Percentiles rank a stretch among this genome's conserved stretches.
Evolutionary conservation across 2,329 filamentous ascomycete genomes (phyloP).

Genomic region (Epichloe sp.): DNA sequence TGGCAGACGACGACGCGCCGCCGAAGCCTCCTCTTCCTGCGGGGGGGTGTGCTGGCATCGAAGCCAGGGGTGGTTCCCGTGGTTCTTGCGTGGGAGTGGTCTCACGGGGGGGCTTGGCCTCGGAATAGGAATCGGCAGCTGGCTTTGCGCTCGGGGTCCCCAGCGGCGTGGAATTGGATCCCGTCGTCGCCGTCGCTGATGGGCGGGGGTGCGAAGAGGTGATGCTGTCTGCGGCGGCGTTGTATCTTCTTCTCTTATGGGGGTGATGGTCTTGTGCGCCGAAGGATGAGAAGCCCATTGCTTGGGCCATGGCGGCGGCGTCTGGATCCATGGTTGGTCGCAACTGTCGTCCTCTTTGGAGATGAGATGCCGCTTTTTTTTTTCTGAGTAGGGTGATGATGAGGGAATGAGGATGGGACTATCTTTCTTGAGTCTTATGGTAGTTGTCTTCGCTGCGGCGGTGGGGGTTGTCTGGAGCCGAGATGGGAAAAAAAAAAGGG

Average conservation of each 20-base stretch:
- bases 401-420: neutral
- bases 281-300: conserved; percentile 65
- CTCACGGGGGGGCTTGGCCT: neutral
- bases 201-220: neutral
- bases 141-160: conserved; percentile 11
- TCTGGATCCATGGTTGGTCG: conserved; percentile 9
- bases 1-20: neutral
- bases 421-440: neutral
- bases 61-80: too few relatives aligned
- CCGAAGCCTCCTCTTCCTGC: too few relatives aligned
- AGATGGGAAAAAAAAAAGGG: too few relatives aligned
- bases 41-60: too few relatives aligned
- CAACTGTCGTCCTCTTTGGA: neutral
- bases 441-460: neutral
- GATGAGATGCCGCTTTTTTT: neutral
- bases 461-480: neutral
- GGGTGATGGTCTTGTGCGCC: conserved; percentile 35
- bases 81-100: too few relatives aligned
- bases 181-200: conserved; percentile 11
- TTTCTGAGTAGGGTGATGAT: neutral
- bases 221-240: conserved; percentile 37
- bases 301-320: conserved; percentile 42
- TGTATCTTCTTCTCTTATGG: conserved; percentile 55
- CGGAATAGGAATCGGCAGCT: conserved; percentile 16
- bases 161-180: conserved; percentile 25